Conservation (phyloP, 1,284 basidiomycete genomes). For the Cryptococcus depauperatus region DNA sequence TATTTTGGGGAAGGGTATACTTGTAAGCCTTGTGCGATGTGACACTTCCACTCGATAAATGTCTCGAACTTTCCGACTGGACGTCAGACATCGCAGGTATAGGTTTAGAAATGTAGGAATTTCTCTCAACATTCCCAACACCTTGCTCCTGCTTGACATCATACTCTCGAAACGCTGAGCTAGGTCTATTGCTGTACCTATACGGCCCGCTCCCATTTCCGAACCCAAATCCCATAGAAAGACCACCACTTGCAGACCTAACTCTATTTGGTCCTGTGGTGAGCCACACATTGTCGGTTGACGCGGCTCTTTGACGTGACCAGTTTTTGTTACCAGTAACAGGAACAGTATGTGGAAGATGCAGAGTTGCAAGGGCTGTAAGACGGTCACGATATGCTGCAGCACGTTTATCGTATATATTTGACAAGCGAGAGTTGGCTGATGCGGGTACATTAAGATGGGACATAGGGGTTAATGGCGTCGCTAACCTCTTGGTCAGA, state of each 20-base stretch:
- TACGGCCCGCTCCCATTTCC: neutral
- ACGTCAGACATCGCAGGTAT: slow-evolving; percentile 16
- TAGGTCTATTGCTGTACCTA: neutral
- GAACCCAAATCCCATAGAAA: neutral
- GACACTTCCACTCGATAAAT: neutral
- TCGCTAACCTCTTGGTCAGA: too few relatives aligned
- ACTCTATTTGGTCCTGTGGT: slow-evolving; percentile 11
- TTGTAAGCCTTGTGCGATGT: slow-evolving; percentile 3
- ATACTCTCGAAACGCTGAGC: neutral
- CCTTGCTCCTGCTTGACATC: neutral
- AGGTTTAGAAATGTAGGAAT: slow-evolving; percentile 22
- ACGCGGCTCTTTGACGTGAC: slow-evolving; percentile 4
- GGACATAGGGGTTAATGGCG: slow-evolving; percentile 11
- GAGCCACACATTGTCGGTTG: slow-evolving; percentile 21
- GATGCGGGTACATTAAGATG: slow-evolving; percentile 21
- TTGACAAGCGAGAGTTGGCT: slow-evolving; percentile 12
- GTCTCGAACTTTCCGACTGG: slow-evolving; percentile 6
- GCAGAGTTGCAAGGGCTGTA: slow-evolving; percentile 25
- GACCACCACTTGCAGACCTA: neutral
- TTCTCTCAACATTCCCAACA: slow-evolving; percentile 7
- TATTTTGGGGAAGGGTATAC: slow-evolving; percentile 1
- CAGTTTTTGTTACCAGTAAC: neutral
- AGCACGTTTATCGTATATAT: slow-evolving; percentile 43
- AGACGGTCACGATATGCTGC: slow-evolving; percentile 40
- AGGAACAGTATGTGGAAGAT: slow-evolving; percentile 14